These are phyloP conservation scores for Fusarium sp. DNA, from an alignment of 2,329 filamentous ascomycete species.

Conservation along the genomic window DNA sequence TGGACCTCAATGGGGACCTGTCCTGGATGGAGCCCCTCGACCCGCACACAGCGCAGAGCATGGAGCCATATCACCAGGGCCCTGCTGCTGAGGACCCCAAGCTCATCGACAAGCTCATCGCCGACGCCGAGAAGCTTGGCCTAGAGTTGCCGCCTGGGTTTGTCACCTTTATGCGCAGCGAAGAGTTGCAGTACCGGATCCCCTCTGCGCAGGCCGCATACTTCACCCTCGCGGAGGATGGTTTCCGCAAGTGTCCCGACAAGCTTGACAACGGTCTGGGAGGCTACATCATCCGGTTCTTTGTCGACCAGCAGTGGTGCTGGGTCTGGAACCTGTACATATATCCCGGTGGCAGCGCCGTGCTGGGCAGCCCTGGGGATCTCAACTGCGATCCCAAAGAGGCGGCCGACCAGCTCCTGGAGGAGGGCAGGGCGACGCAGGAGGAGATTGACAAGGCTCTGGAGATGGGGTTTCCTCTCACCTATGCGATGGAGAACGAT, in stretches of 20 bases:
- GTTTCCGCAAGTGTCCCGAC: not conserved
- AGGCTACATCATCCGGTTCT: not conserved
- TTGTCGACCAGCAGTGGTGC: not conserved
- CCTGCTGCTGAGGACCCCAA: not conserved
- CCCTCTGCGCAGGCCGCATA: not conserved
- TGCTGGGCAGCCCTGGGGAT: not conserved
- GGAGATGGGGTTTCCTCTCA: not conserved
- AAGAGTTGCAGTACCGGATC: not conserved
- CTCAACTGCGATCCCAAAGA: not conserved
- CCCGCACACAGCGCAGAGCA: not conserved
- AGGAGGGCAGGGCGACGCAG: not conserved
- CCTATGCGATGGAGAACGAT: not conserved
- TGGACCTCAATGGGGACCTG: slow-evolving; percentile 2
- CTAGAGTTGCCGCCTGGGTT: not conserved
- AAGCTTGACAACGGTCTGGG: not conserved
- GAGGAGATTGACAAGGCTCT: not conserved
- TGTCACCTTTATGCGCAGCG: slow-evolving; percentile 2
- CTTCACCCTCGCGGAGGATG: not conserved
- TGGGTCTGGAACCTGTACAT: not conserved
- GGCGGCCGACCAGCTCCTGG: not conserved
- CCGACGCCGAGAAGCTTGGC: not conserved
- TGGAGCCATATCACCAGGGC: not conserved
- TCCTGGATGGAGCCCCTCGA: not conserved
- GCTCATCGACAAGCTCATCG: not conserved
- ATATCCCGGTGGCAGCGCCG: not conserved